Evolutionary conservation across 257 asterid genomes (phyloP).

Genomic region (Solanum lycopersicoides): DNA sequence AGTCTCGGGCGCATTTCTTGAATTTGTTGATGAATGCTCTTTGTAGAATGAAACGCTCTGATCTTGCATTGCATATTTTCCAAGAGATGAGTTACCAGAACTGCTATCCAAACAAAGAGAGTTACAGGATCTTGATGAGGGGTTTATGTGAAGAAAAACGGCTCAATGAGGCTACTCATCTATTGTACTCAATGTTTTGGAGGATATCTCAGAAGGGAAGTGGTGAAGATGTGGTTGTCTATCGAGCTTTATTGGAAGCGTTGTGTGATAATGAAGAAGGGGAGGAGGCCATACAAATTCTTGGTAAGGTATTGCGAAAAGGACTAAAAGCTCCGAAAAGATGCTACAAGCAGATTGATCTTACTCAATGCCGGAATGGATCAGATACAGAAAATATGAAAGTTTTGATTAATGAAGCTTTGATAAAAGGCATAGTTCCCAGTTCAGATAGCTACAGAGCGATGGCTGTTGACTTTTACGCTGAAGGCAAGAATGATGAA

Average conservation of each 20-base stretch:
- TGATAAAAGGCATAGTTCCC: conserved; percentile 56
- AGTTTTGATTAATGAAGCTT: conserved; percentile 48
- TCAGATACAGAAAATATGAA: conserved; percentile 25
- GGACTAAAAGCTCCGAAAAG: conserved; percentile 72
- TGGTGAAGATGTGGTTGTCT: conserved; percentile 62
- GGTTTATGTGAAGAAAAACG: conserved; percentile 73
- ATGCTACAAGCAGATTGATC: conserved; percentile 42
- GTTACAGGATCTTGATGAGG: conserved; percentile 66
- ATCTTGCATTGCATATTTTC: conserved; percentile 62
- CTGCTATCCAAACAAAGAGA: conserved; percentile 66
- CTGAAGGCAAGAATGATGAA: conserved; percentile 57
- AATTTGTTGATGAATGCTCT: conserved; percentile 59
- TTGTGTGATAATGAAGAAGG: conserved; percentile 66
- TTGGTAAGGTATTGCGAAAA: conserved; percentile 55
- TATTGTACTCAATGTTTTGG: conserved; percentile 78
- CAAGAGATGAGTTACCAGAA: conserved; percentile 74
- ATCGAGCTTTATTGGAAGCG: conserved; percentile 61
- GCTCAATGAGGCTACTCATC: conserved; percentile 69
- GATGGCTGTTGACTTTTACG: conserved; percentile 61
- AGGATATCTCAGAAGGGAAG: conserved; percentile 76
- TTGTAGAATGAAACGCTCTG: conserved; percentile 53
- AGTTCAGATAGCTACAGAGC: conserved; percentile 55
- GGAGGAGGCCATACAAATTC: conserved; percentile 63
- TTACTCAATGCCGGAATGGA: conserved; percentile 21
- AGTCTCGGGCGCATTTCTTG: conserved; percentile 48